These are phyloP conservation scores for Gastrodia elata DNA, from an alignment of 106 monocot genomes.

Conservation along the genomic window DNA sequence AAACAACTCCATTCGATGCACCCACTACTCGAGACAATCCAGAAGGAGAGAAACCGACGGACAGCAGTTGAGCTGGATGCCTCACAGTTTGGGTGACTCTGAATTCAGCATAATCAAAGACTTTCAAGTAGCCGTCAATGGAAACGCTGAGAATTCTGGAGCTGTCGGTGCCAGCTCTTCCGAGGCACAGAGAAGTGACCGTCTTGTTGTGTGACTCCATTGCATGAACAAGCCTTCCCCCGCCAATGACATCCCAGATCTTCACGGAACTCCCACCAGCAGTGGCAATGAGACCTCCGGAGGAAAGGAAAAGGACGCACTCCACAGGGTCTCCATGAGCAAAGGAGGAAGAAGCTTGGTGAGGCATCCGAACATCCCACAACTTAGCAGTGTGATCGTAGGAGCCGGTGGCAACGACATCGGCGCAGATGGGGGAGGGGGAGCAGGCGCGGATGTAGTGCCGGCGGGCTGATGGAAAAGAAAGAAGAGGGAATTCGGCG, in stretches of 20 bases:
- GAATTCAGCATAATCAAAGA: constrained; percentile 66
- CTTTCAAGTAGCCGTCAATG: constrained; percentile 87
- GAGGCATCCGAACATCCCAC: constrained; percentile 63
- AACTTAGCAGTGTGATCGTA: constrained; percentile 75
- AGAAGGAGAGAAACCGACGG: constrained; percentile 72
- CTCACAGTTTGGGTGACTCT: constrained; percentile 81
- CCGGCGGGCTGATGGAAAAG: constrained; percentile 55
- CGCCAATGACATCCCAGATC: constrained; percentile 88
- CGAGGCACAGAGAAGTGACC: constrained; percentile 57
- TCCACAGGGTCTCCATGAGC: constrained; percentile 72
- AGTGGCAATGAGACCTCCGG: constrained; percentile 77
- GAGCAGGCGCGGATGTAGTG: constrained; percentile 82
- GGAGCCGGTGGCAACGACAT: constrained; percentile 77
- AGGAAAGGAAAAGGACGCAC: constrained; percentile 71
- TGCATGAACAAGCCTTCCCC: constrained; percentile 62
- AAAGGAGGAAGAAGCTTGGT: constrained; percentile 17
- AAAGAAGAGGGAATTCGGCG: constrained; percentile 36
- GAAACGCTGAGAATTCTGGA: constrained; percentile 72
- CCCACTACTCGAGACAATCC: constrained; percentile 59
- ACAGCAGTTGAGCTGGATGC: constrained; percentile 68
- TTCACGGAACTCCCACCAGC: constrained; percentile 76
- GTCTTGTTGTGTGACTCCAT: constrained; percentile 94
- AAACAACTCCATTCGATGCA: constrained; percentile 69
- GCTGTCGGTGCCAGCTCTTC: constrained; percentile 16
- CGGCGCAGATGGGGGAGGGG: constrained; percentile 43